Evolutionary conservation across 2,329 filamentous ascomycete species (phyloP), one percentile per base, ranked within the genome.

Genomic region (Diplodia seriata): DNA sequence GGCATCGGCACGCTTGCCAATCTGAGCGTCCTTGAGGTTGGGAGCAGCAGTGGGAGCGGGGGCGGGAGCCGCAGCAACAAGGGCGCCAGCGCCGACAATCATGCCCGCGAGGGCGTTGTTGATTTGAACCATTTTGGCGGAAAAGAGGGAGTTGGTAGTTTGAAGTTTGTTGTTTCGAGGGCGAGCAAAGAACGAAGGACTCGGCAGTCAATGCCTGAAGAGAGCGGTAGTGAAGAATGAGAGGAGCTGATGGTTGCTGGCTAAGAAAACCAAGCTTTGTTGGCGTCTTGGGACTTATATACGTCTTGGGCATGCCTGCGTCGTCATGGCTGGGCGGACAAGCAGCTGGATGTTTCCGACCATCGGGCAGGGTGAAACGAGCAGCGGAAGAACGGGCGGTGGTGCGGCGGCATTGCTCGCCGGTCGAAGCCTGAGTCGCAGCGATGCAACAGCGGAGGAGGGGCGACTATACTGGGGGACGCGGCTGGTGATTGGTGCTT

Each of bases 1-100:
- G 68, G 72, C 84, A 33, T 49, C 69, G 31, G 69, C 72, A 68
- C 73, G 72, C 68, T 73, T 74, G 55, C 38, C 49, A 26, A 61
- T 67, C 18, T 66, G 69, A 7, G 70, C 66, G 18, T 67, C 56
- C 56, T 67, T 50, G 23, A 67, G 66, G 18, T 70, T 61, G 26
- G 72, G 71, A 23, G 73, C 54, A 36, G 68, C 66, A 23, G 68
- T 69, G 51, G 64, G 36, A n/a, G 59, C 54, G 1, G 65, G 65
- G n/a, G 65, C 40, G 20, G 66, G 66, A 38, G 54, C 54, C 23
- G 66, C 66, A 12, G 51, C 26, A 50, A 61, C 66, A 57, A 68
- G 43, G 49, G 49, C 66, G 66, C 66, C 66, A 68, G 66, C 66
- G 51, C 66, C 57, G 18, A 68, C 26, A n/a, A 68, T 29, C 23